Evolutionary conservation across 768 basidiomycete species (phyloP).

Genomic region (Boletus vermiculosoides): DNA sequence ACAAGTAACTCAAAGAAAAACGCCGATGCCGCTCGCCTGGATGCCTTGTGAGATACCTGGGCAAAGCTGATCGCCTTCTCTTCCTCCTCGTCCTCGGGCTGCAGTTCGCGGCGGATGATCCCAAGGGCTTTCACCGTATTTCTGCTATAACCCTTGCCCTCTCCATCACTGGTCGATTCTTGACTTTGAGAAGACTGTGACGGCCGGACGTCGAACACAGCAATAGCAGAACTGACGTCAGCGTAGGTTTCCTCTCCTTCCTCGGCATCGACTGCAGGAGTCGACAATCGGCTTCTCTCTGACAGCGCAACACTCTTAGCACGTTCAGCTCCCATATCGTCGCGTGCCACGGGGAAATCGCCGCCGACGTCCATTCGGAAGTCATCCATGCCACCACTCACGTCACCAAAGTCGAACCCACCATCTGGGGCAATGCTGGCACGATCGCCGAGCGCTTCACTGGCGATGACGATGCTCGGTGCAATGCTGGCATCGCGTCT

Average conservation of each 20-base stretch:
- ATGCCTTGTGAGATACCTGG: conserved; percentile 78
- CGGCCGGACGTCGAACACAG: conserved; percentile 71
- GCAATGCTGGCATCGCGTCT: conserved; percentile 67
- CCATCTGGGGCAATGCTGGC: conserved; percentile 55
- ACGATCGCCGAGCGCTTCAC: conserved; percentile 52
- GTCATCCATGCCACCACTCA: conserved; percentile 57
- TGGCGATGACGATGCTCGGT: conserved; percentile 56
- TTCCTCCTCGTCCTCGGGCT: conserved; percentile 47
- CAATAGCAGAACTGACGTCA: conserved; percentile 72
- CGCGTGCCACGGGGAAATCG: conserved; percentile 39
- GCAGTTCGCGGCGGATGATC: conserved; percentile 71
- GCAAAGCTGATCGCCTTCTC: conserved; percentile 77
- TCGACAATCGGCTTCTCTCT: conserved; percentile 62
- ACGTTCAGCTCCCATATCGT: conserved; percentile 36
- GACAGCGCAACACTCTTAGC: conserved; percentile 53
- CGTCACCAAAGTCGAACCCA: conserved; percentile 62
- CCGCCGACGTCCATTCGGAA: conserved; percentile 67
- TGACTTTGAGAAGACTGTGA: conserved; percentile 51
- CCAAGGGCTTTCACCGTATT: conserved; percentile 85
- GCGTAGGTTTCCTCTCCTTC: conserved; percentile 68
- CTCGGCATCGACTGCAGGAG: conserved; percentile 60
- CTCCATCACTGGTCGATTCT: conserved; percentile 45
- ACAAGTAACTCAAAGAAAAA: conserved; percentile 99
- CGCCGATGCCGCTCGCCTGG: conserved; percentile 86
- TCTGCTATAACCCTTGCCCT: conserved; percentile 78